Percentiles rank a stretch among this genome's conserved stretches.
phyloP scores from a whole-genome alignment of 345 rosid species.

The Raphanus raphanistrum region DNA sequence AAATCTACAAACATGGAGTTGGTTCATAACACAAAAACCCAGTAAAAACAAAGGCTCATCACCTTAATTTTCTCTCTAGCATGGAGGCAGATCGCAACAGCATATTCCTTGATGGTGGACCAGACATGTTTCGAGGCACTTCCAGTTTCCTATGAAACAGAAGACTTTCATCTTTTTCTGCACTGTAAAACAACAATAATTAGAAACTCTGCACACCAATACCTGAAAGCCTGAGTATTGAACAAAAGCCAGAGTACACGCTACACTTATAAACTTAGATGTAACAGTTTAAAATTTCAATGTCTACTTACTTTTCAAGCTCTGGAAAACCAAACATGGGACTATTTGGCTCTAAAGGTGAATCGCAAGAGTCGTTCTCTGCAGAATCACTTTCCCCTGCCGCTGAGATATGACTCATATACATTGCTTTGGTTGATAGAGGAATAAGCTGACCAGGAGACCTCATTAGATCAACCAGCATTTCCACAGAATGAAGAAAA shows the following conservation, averaged over 20 bases:
- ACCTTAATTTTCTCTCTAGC: slow-evolving; percentile 78
- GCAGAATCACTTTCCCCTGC: slow-evolving; percentile 99
- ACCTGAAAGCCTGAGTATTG: background rate
- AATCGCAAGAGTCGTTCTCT: slow-evolving; percentile 98
- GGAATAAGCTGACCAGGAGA: slow-evolving; percentile 96
- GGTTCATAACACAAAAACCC: background rate
- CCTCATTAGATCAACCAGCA: slow-evolving; percentile 95
- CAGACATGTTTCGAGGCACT: slow-evolving; percentile 60
- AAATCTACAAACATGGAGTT: slow-evolving; percentile 1
- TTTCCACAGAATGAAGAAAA: slow-evolving; percentile 77
- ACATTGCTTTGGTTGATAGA: slow-evolving; percentile 72
- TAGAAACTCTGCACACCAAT: slow-evolving; percentile 15
- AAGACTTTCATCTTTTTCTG: slow-evolving; percentile 78
- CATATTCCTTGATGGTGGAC: slow-evolving; percentile 70
- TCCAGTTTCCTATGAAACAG: slow-evolving; percentile 66
- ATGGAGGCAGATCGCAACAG: slow-evolving; percentile 58
- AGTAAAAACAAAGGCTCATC: slow-evolving; percentile 15
- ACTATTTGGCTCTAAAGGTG: slow-evolving; percentile 98
- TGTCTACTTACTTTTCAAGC: slow-evolving; percentile 35
- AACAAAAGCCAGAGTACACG: background rate
- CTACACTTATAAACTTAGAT: background rate
- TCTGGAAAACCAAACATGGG: slow-evolving; percentile 50
- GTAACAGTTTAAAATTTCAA: background rate
- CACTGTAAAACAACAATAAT: slow-evolving; percentile 49
- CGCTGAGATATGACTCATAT: slow-evolving; percentile 87